phyloP scores from a whole-genome alignment of 2,329 filamentous ascomycete species.

The Pyrenophora graminea region DNA sequence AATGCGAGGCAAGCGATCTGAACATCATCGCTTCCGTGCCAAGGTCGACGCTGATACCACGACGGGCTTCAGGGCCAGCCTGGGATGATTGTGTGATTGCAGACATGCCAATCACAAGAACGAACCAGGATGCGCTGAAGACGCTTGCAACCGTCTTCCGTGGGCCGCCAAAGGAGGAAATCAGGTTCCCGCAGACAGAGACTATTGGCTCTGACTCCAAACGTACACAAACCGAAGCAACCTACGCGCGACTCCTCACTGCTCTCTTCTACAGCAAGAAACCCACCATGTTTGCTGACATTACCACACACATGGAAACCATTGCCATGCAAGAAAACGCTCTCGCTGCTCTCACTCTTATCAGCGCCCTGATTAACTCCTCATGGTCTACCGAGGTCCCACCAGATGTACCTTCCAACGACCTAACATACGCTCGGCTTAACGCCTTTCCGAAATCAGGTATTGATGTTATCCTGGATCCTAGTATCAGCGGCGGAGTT shows the following conservation, averaged over 20 bases:
- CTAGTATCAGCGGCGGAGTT: constrained; percentile 54
- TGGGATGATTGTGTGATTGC: constrained; percentile 50
- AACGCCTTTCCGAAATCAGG: constrained; percentile 48
- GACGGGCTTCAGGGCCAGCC: constrained; percentile 42
- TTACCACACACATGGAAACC: constrained; percentile 59
- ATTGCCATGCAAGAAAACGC: constrained; percentile 62
- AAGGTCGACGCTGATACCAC: constrained; percentile 56
- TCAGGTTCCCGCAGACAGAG: constrained; percentile 44
- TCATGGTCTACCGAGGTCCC: constrained; percentile 55
- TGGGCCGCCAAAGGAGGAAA: constrained; percentile 51
- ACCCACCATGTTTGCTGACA: constrained; percentile 56
- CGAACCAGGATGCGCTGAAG: constrained; percentile 59
- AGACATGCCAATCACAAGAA: constrained; percentile 56
- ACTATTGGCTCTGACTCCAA: constrained; percentile 26
- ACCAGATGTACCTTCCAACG: constrained; percentile 52
- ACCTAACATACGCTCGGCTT: constrained; percentile 52
- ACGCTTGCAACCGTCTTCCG: constrained; percentile 61
- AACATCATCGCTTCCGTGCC: constrained; percentile 63
- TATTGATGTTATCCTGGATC: constrained; percentile 57
- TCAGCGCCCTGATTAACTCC: constrained; percentile 58
- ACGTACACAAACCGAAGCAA: constrained; percentile 53
- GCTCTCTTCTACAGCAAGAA: constrained; percentile 58
- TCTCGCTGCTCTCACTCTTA: constrained; percentile 58
- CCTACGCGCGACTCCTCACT: constrained; percentile 60
- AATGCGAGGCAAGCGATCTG: constrained; percentile 60